Evolutionary conservation across 345 rosid species (phyloP), one percentile per base, ranked within the genome.

Genomic region (Dovyalis caffra): DNA sequence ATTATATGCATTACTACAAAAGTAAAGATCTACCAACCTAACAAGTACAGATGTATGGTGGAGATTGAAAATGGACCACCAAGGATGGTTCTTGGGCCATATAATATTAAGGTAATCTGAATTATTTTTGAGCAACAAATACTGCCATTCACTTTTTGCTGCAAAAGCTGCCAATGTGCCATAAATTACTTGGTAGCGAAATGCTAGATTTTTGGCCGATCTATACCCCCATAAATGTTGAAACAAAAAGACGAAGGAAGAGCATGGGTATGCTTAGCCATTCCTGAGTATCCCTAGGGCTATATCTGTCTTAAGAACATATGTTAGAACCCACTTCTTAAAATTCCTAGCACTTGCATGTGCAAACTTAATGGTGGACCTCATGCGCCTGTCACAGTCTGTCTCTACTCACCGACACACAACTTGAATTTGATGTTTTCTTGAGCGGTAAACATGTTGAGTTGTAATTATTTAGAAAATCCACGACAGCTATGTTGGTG

Each of bases 341-440:
- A 69, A 28, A 56, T 70, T 47, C 75, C 83, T 71, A 72, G 78
- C 82, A 86, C 70, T 74, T 77, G 87, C 92, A 88, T 80, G 78
- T 89, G 85, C 83, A 69, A 43, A n/a, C 66, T 75, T 74, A 75
- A 80, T 74, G 79, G 88, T 84, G 85, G 84, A 47, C 78, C 81
- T 78, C 56, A n/a, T 16, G 37, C 65, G 37, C 65, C 66, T 62
- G 80, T 76, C 82, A 73, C 74, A 76, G 69, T 81, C 85, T 70
- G 67, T 66, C 72, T 76, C 66, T 68, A 64, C 70, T 77, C 4
- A 79, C 80, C 79, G 77, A 83, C 82, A 51, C 70, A 33, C 37
- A 10, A 29, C 47, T 72, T 68, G 35, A 65, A 37, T 71, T 72
- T 65, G 25, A 21, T 77, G 56, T 64, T 56, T 56, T 33, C 1